A percentile compares a stretch with the other conserved stretches of the same genome.
Evolutionary conservation across 495 filamentous ascomycete species (phyloP).

Genomic region (Penicillium goetzii): DNA sequence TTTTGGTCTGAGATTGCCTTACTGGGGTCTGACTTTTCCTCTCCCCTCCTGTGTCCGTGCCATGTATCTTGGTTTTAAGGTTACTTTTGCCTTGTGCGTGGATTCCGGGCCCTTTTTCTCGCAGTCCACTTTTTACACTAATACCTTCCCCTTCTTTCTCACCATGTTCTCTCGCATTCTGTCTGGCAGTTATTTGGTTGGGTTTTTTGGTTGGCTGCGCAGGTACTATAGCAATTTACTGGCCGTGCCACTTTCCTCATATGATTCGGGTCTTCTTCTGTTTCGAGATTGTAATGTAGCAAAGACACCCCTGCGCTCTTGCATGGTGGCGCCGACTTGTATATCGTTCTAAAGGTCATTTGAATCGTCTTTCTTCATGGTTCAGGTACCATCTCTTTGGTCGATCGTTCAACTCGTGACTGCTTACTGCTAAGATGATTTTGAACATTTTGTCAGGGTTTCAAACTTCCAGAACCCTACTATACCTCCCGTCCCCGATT

Average conservation of each 20-base stretch:
- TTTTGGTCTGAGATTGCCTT: background rate
- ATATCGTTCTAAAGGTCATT: too few relatives aligned
- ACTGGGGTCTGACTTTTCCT: background rate
- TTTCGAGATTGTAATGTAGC: background rate
- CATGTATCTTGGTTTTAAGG: background rate
- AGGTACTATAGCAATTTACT: slow-evolving; percentile 4
- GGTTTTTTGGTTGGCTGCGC: background rate
- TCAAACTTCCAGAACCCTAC: too few relatives aligned
- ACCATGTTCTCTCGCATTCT: background rate
- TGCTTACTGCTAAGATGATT: too few relatives aligned
- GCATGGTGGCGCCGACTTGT: too few relatives aligned
- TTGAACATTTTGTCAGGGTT: too few relatives aligned
- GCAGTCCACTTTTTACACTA: background rate
- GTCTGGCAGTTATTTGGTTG: slow-evolving; percentile 1
- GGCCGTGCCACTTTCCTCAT: background rate
- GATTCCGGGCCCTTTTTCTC: background rate
- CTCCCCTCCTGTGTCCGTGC: background rate
- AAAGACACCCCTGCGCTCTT: background rate
- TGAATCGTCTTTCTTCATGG: too few relatives aligned
- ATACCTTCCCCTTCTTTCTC: background rate
- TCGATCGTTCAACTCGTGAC: too few relatives aligned
- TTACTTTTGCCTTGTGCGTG: background rate
- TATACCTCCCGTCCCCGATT: too few relatives aligned
- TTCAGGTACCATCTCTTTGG: too few relatives aligned
- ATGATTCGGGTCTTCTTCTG: background rate